phyloP scores from a whole-genome alignment of 2,329 filamentous ascomycete genomes.

The Xylaria digitata region DNA sequence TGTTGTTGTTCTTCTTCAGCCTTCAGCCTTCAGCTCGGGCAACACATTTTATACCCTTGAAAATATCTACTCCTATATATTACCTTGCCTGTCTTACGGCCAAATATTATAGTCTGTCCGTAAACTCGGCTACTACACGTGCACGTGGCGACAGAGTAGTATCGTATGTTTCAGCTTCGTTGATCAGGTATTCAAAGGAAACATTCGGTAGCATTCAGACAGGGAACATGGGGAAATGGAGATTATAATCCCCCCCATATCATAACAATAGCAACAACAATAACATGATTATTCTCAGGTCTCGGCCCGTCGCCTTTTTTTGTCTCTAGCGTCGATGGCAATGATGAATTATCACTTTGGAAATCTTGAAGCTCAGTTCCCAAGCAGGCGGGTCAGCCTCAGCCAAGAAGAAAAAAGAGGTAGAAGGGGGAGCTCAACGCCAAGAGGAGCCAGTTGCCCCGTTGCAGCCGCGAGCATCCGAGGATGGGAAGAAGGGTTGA shows the following conservation, averaged over 20 bases:
- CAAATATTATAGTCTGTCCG: background rate
- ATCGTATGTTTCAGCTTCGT: slow-evolving; percentile 19
- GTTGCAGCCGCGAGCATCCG: slow-evolving; percentile 36
- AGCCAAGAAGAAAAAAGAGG: slow-evolving; percentile 16
- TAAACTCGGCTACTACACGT: slow-evolving; percentile 12
- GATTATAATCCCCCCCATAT: background rate
- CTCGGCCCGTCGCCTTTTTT: background rate
- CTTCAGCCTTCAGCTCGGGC: slow-evolving; percentile 23
- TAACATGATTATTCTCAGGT: background rate
- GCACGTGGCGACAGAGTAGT: slow-evolving; percentile 23
- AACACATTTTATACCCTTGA: background rate
- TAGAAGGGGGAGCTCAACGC: slow-evolving; percentile 11
- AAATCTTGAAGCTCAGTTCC: slow-evolving; percentile 21
- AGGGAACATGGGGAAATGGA: background rate
- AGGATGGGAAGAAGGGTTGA: slow-evolving; percentile 19
- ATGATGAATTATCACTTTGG: background rate
- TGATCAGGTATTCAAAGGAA: background rate
- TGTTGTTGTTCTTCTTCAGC: slow-evolving; percentile 2
- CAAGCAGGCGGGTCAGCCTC: slow-evolving; percentile 32
- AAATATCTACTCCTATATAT: no score
- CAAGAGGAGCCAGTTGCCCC: slow-evolving; percentile 34
- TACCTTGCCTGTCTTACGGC: background rate
- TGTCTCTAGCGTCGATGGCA: background rate
- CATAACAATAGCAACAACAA: background rate
- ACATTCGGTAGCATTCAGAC: background rate